Conservation (phyloP, 257 asterid genomes). For the Cinchona pubescens region DNA sequence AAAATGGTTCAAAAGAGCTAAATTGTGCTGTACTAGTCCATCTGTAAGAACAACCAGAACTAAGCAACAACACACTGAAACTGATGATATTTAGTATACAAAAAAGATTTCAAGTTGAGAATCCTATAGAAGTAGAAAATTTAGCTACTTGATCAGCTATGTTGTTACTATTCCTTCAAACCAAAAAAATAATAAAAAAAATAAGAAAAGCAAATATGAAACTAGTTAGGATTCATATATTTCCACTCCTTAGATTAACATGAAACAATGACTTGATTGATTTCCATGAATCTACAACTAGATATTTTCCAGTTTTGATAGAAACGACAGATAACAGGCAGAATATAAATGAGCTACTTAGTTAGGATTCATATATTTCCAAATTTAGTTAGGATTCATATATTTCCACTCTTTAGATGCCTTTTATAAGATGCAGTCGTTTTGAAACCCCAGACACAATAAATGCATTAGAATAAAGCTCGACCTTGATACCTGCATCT, state of each 20-base stretch:
- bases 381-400: background rate
- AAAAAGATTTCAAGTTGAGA: no score
- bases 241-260: background rate
- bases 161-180: no score
- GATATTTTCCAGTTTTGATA: background rate
- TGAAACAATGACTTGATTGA: background rate
- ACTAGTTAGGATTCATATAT: background rate
- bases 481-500: background rate
- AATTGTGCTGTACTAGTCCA: background rate
- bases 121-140: no score
- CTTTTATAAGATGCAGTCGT: background rate
- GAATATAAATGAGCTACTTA: background rate
- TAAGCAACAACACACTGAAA: no score
- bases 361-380: background rate
- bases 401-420: background rate
- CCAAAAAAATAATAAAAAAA: no score
- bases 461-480: background rate
- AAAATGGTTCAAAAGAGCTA: background rate
- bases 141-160: no score
- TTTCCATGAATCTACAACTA: background rate
- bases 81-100: no score
- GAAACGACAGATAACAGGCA: background rate
- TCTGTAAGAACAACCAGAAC: background rate
- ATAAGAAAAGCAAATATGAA: no score
- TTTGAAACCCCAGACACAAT: background rate